Percentiles rank a stretch among this genome's conserved stretches.
Conservation (phyloP, 768 basidiomycete genomes). For the Leucogyrophana mollusca region DNA sequence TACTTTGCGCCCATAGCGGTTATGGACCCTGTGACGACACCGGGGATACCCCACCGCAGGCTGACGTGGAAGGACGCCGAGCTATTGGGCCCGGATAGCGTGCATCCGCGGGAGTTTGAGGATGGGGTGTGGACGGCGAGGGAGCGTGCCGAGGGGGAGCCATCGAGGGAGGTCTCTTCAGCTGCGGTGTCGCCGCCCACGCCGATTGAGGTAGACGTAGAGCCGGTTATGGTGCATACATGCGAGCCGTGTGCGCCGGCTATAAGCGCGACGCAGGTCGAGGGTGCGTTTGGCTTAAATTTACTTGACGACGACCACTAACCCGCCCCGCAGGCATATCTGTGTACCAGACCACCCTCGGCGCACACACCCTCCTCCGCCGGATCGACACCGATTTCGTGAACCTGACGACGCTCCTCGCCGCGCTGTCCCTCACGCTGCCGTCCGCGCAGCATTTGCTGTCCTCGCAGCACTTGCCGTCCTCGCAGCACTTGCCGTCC, state of each 20-base stretch:
- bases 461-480: too few species aligned
- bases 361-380: constrained; percentile 54
- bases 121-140: constrained; percentile 29
- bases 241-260: constrained; percentile 61
- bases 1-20: too few species aligned
- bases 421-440: constrained; percentile 13
- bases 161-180: too few species aligned
- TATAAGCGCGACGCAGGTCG: constrained; percentile 65
- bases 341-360: constrained; percentile 70
- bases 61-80: constrained; percentile 44
- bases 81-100: constrained; percentile 43
- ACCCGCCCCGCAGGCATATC: constrained; percentile 54
- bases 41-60: constrained; percentile 14
- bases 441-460: too few species aligned
- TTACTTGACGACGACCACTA: constrained; percentile 2
- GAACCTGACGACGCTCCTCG: constrained; percentile 60
- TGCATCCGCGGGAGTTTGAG: constrained; percentile 42
- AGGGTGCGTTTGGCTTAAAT: constrained; percentile 47
- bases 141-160: constrained; percentile 11
- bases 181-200: too few species aligned
- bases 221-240: constrained; percentile 58
- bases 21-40: too few species aligned
- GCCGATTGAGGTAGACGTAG: too few species aligned
- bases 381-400: constrained; percentile 81
- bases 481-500: too few species aligned